Evolutionary conservation across 805 yeast genomes (phyloP).

Genomic region (Sungouiozyma ichnusensis): DNA sequence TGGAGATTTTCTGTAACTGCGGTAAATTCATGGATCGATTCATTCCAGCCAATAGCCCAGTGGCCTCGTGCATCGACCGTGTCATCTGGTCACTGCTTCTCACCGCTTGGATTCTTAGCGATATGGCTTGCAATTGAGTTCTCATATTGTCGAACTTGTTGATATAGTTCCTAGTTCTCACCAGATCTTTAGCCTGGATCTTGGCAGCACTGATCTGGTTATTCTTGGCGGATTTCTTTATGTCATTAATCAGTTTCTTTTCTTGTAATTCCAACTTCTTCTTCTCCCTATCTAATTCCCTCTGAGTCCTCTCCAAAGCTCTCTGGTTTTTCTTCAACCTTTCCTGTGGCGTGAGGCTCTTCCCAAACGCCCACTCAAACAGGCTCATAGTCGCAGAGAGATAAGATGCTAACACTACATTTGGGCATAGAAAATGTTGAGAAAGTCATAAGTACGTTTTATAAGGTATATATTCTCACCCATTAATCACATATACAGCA

Average conservation of each 20-base stretch:
- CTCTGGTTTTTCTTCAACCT: conserved; percentile 88
- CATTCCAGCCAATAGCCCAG: conserved; percentile 74
- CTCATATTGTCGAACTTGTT: conserved; percentile 87
- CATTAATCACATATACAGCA: too few relatives aligned
- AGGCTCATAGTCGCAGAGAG: conserved; percentile 37
- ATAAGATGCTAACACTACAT: neutral
- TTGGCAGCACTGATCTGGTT: conserved; percentile 86
- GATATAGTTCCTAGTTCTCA: conserved; percentile 71
- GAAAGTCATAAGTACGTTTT: too few relatives aligned
- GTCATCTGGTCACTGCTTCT: conserved; percentile 94
- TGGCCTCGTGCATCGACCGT: conserved; percentile 87
- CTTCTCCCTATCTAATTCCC: conserved; percentile 86
- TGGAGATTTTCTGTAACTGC: conserved; percentile 76
- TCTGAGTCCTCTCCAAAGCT: conserved; percentile 85
- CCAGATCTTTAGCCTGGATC: conserved; percentile 91
- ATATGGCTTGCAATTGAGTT: conserved; percentile 91
- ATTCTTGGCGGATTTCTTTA: conserved; percentile 81
- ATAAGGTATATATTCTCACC: too few relatives aligned
- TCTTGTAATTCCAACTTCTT: conserved; percentile 83
- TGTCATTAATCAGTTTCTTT: conserved; percentile 73
- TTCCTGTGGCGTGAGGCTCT: conserved; percentile 89
- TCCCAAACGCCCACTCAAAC: conserved; percentile 94
- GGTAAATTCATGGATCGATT: conserved; percentile 86
- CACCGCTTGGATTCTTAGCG: conserved; percentile 82
- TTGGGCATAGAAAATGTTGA: too few relatives aligned